Percentiles rank a stretch among this genome's conserved stretches.
phyloP scores from a whole-genome alignment of 1,284 basidiomycete species.

The Ustilago bromivora region DNA sequence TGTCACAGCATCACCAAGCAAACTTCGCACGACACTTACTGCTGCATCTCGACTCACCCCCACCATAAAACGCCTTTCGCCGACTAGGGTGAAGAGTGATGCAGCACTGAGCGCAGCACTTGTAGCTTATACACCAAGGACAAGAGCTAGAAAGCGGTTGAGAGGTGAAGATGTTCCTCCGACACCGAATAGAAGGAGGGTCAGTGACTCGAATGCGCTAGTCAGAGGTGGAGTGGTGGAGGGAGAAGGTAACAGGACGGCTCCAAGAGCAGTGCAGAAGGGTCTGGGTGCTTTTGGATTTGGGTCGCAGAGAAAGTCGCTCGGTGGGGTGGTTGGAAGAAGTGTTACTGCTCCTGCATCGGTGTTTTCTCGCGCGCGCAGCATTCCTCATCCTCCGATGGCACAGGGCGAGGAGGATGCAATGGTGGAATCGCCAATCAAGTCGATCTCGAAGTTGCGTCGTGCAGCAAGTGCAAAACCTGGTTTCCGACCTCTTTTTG shows the following conservation, averaged over 20 bases:
- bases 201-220: neutral
- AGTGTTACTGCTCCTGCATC: constrained; percentile 10
- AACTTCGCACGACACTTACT: constrained; percentile 27
- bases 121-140: constrained; percentile 56
- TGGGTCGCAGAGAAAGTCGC: constrained; percentile 12
- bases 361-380: constrained; percentile 11
- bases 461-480: constrained; percentile 7
- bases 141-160: constrained; percentile 61
- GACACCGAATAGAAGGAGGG: constrained; percentile 27
- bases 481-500: constrained; percentile 41
- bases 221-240: constrained; percentile 3
- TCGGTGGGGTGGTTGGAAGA: neutral
- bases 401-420: constrained; percentile 12
- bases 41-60: constrained; percentile 19
- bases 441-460: constrained; percentile 17
- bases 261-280: constrained; percentile 19
- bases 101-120: constrained; percentile 27
- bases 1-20: constrained; percentile 30
- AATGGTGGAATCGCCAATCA: constrained; percentile 27
- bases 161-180: constrained; percentile 61
- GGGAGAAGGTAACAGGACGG: constrained; percentile 7
- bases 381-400: neutral
- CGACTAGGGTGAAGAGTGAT: constrained; percentile 1
- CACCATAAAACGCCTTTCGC: constrained; percentile 5
- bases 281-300: constrained; percentile 33